Percentiles rank a stretch among this genome's conserved stretches.
Conservation (phyloP, 331 rosid species). For the Cucumis variabilis region DNA sequence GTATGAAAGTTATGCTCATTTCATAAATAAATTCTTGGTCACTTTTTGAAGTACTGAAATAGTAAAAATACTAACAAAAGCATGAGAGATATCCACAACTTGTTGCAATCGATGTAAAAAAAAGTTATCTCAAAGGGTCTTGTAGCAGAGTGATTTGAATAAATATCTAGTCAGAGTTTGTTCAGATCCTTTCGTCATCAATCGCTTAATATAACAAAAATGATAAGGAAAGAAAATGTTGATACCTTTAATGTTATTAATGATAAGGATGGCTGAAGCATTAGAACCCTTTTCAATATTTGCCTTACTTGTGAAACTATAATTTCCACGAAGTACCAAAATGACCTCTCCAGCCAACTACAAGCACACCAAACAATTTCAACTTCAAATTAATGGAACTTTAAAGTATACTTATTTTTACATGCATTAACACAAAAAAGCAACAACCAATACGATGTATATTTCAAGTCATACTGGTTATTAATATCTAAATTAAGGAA, state of each 20-base stretch:
- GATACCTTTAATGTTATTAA: constrained; percentile 81
- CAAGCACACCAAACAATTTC: constrained; percentile 50
- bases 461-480: constrained; percentile 12
- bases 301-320: constrained; percentile 96
- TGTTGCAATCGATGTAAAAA: background rate
- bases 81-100: background rate
- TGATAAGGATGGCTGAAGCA: constrained; percentile 93
- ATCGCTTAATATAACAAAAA: constrained; percentile 26
- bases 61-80: background rate
- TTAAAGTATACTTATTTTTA: constrained; percentile 2
- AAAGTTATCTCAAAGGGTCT: background rate
- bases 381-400: constrained; percentile 40
- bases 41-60: background rate
- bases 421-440: background rate
- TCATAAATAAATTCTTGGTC: background rate
- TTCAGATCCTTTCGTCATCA: background rate
- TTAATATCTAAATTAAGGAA: background rate
- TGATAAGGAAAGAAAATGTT: constrained; percentile 10
- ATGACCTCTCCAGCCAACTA: constrained; percentile 85
- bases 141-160: background rate
- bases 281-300: constrained; percentile 78
- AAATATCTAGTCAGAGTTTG: background rate
- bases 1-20: background rate
- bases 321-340: constrained; percentile 89
- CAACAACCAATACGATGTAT: background rate